These are phyloP conservation scores for Pyricularia sp. DNA, from an alignment of 2,329 filamentous ascomycete species.

Conservation along the genomic window DNA sequence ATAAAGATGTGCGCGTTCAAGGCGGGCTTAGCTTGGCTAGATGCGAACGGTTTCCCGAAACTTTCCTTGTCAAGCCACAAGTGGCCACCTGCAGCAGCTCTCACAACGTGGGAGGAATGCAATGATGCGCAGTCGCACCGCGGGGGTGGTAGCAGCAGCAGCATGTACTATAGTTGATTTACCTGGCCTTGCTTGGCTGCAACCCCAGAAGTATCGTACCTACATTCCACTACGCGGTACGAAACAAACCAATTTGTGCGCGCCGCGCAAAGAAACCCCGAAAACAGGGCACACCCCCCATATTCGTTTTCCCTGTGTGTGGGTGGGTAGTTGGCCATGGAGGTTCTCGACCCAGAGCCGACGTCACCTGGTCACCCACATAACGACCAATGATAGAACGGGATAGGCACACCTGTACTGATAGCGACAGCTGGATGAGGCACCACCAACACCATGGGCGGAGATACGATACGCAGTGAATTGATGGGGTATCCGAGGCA, in stretches of 20 bases:
- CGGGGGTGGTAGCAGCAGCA: background rate
- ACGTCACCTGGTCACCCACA: background rate
- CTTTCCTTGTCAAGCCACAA: background rate
- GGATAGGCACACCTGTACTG: background rate
- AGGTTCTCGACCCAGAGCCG: background rate
- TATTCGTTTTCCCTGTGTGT: background rate
- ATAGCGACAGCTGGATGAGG: background rate
- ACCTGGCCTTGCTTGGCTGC: background rate
- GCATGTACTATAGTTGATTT: background rate
- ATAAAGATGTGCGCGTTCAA: background rate
- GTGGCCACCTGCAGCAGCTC: background rate
- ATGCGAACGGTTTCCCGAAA: background rate
- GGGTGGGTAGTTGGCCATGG: background rate
- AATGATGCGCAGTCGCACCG: background rate
- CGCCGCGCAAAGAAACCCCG: no score
- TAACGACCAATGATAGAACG: background rate
- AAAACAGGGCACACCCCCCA: background rate
- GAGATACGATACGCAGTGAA: no score
- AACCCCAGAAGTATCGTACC: background rate
- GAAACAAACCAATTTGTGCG: background rate
- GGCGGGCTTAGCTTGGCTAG: background rate
- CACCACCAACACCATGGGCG: no score
- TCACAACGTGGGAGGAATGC: background rate
- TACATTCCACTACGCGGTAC: background rate
- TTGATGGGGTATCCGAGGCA: no score